A percentile compares a stretch with the other conserved stretches of the same genome.
phyloP scores from a whole-genome alignment of 1,284 basidiomycete species.

The Coniferiporia weirii region DNA sequence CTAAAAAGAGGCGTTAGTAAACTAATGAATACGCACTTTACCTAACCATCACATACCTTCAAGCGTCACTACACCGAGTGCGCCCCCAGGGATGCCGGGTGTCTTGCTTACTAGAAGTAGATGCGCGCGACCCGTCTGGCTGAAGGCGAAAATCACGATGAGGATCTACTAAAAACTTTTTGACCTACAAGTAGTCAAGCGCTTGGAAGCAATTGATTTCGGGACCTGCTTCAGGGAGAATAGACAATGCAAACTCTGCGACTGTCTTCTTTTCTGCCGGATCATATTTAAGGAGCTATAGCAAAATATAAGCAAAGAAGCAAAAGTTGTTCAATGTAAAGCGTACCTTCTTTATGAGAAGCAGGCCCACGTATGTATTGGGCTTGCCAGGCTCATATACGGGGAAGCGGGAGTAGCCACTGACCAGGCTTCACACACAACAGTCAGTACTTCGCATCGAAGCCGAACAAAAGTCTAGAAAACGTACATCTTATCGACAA shows the following conservation, averaged over 20 bases:
- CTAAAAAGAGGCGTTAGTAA: slow-evolving; percentile 28
- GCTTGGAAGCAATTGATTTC: slow-evolving; percentile 85
- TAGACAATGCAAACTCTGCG: slow-evolving; percentile 66
- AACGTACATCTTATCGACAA: slow-evolving; percentile 68
- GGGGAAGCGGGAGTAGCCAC: slow-evolving; percentile 93
- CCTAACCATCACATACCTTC: slow-evolving; percentile 46
- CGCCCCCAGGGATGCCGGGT: slow-evolving; percentile 78
- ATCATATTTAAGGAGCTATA: slow-evolving; percentile 86
- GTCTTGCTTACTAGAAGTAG: slow-evolving; percentile 82
- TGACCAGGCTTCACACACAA: slow-evolving; percentile 44
- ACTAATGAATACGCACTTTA: not conserved
- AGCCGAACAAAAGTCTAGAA: not conserved
- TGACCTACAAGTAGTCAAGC: slow-evolving; percentile 70
- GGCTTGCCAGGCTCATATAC: slow-evolving; percentile 77
- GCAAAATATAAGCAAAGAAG: not conserved
- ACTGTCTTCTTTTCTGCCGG: slow-evolving; percentile 77
- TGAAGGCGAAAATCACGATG: not conserved
- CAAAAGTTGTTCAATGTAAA: slow-evolving; percentile 3
- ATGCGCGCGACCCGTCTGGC: slow-evolving; percentile 59
- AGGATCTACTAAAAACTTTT: too few species aligned
- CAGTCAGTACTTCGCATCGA: not conserved
- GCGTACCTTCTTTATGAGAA: slow-evolving; percentile 78
- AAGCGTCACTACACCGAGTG: slow-evolving; percentile 75
- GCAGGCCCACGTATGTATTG: slow-evolving; percentile 78
- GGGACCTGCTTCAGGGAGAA: slow-evolving; percentile 88